Percentiles rank a stretch among this genome's conserved stretches.
phyloP scores from a whole-genome alignment of 805 yeast genomes.

The Candida silvicultrix region DNA sequence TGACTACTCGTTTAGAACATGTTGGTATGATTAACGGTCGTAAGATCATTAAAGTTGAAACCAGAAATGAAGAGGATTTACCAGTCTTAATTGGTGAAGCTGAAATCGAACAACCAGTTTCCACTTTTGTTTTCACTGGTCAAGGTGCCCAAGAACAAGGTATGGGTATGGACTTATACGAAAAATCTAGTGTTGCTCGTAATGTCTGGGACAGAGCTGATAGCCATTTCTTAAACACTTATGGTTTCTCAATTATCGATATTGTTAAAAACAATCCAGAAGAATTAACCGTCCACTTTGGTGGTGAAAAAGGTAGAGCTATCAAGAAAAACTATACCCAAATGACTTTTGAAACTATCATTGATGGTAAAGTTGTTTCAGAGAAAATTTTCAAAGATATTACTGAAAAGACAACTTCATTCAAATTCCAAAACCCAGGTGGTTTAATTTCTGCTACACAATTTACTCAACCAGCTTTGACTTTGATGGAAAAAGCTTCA shows the following conservation, averaged over 20 bases:
- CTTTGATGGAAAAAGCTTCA: constrained; percentile 98
- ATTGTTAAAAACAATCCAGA: constrained; percentile 95
- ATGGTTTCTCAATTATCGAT: constrained; percentile 95
- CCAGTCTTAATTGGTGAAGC: constrained; percentile 92
- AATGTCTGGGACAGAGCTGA: constrained; percentile 99
- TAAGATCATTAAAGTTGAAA: constrained; percentile 89
- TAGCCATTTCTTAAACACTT: constrained; percentile 81
- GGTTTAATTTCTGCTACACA: constrained; percentile 97
- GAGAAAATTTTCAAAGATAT: constrained; percentile 96
- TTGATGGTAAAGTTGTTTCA: constrained; percentile 74
- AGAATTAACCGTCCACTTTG: constrained; percentile 92
- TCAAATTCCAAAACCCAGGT: constrained; percentile 85
- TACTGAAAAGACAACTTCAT: constrained; percentile 71
- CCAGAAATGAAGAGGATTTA: constrained; percentile 76
- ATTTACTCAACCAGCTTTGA: constrained; percentile 98
- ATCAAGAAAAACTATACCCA: constrained; percentile 91
- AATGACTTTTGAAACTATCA: constrained; percentile 96
- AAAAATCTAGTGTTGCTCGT: constrained; percentile 84
- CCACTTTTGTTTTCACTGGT: constrained; percentile 97
- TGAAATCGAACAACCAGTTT: constrained; percentile 96
- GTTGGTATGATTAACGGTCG: constrained; percentile 99
- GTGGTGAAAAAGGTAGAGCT: constrained; percentile 95
- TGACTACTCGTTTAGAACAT: constrained; percentile 85
- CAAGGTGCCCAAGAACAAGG: constrained; percentile 99
- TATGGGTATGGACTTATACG: constrained; percentile 99